Evolutionary conservation across 371 early-diverging fungal species (phyloP).

Genomic region (Cladochytrium tenue): DNA sequence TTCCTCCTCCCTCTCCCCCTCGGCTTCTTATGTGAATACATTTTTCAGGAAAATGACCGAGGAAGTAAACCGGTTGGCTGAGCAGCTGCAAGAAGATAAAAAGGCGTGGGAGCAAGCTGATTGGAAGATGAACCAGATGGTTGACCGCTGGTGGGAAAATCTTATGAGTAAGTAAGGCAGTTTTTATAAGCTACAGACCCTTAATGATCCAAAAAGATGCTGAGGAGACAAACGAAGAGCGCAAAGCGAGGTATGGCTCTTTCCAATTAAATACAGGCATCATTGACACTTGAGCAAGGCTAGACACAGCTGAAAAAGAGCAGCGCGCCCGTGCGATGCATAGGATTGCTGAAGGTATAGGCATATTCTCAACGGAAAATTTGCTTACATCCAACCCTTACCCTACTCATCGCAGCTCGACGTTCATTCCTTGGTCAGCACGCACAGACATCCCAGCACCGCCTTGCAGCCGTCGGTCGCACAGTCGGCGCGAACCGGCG

Average conservation of each 20-base stretch:
- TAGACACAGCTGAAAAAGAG: constrained; percentile 47
- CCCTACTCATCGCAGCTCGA: constrained; percentile 23
- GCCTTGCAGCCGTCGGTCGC: constrained; percentile 23
- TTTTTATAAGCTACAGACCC: not conserved
- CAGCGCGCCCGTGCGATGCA: constrained; percentile 39
- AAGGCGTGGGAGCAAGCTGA: constrained; percentile 47
- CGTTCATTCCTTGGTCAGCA: constrained; percentile 33
- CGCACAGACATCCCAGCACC: constrained; percentile 14
- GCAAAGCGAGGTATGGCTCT: constrained; percentile 26
- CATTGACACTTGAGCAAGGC: constrained; percentile 10
- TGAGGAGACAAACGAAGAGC: constrained; percentile 33
- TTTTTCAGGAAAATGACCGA: constrained; percentile 35
- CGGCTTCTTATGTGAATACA: not conserved
- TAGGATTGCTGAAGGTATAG: constrained; percentile 46
- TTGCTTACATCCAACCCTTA: constrained; percentile 8
- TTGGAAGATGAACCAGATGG: constrained; percentile 49
- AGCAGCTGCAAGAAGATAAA: constrained; percentile 47
- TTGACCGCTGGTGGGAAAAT: constrained; percentile 57
- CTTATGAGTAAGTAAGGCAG: constrained; percentile 37
- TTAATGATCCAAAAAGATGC: constrained; percentile 22
- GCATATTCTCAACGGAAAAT: too few relatives aligned
- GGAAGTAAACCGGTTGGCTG: constrained; percentile 42
- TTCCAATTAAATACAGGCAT: not conserved
- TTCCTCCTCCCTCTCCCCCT: constrained; percentile 1
- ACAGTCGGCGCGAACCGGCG: constrained; percentile 35